These are phyloP conservation scores for Phytophthora idaei DNA, from an alignment of 352 stramenopile genomes.

Conservation along the genomic window DNA sequence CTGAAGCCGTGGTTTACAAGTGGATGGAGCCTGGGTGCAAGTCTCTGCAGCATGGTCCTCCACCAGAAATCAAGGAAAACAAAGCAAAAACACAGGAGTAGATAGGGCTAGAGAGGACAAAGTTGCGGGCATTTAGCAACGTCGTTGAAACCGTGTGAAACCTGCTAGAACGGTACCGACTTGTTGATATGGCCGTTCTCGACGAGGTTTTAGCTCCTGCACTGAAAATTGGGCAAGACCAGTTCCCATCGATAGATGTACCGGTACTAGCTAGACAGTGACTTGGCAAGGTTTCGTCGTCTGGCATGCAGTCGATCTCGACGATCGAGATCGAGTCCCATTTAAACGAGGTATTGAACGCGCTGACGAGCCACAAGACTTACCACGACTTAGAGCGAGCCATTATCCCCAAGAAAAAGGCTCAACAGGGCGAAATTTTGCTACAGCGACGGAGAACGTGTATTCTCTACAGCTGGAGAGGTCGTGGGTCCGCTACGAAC, in stretches of 20 bases:
- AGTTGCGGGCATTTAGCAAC: not conserved
- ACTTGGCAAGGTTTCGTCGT: conserved; percentile 13
- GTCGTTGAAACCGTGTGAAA: not conserved
- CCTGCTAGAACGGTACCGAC: conserved; percentile 11
- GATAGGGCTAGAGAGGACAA: not conserved
- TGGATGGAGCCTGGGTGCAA: conserved; percentile 5
- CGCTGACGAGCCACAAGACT: conserved; percentile 52
- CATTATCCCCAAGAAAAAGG: conserved; percentile 42
- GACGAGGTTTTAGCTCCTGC: not conserved
- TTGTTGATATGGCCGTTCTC: not conserved
- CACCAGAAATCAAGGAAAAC: not conserved
- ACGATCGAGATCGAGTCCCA: conserved; percentile 60
- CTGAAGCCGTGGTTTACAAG: not conserved
- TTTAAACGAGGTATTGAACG: conserved; percentile 71
- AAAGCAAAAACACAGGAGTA: not conserved
- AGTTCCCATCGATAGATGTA: conserved; percentile 8
- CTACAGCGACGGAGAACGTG: conserved; percentile 29
- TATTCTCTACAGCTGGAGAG: conserved; percentile 5
- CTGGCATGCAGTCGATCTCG: not conserved
- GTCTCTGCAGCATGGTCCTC: not conserved
- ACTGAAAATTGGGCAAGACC: not conserved
- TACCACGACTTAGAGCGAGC: conserved; percentile 51
- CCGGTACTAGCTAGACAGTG: not conserved
- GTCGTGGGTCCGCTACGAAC: too few species aligned
- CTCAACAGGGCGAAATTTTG: conserved; percentile 39